A percentile compares a stretch with the other conserved stretches of the same genome.
phyloP scores from a whole-genome alignment of 1,284 basidiomycete genomes.

The Laetiporus sulphureus region DNA sequence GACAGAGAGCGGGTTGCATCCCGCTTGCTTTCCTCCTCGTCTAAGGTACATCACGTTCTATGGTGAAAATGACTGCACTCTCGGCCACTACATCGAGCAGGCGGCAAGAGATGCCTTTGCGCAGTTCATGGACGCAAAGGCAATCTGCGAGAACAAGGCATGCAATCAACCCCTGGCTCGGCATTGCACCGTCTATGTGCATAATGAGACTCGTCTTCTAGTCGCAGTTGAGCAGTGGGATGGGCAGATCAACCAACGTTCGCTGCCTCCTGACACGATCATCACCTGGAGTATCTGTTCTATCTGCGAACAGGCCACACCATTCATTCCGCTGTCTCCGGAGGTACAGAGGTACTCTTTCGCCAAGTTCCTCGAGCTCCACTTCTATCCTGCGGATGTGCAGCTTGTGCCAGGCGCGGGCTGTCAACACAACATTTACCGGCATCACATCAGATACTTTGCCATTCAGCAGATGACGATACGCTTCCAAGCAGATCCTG shows the following conservation, averaged over 20 bases:
- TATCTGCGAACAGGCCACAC: conserved; percentile 75
- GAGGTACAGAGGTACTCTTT: conserved; percentile 95
- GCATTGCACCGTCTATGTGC: conserved; percentile 87
- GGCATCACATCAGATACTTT: conserved; percentile 92
- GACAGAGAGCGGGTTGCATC: conserved; percentile 53
- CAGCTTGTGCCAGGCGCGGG: conserved; percentile 76
- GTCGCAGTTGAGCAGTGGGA: conserved; percentile 88
- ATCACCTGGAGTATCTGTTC: conserved; percentile 93
- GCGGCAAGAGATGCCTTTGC: conserved; percentile 65
- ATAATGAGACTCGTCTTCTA: conserved; percentile 80
- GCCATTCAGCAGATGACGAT: conserved; percentile 81
- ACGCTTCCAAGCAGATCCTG: conserved; percentile 83
- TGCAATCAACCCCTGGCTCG: conserved; percentile 79
- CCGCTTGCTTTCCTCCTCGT: conserved; percentile 65
- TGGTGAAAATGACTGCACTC: conserved; percentile 85
- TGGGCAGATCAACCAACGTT: conserved; percentile 55
- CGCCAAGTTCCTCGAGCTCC: conserved; percentile 87
- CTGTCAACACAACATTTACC: conserved; percentile 93
- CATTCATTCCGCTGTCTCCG: conserved; percentile 85
- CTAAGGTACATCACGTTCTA: conserved; percentile 85
- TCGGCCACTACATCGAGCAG: conserved; percentile 89
- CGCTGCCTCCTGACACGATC: conserved; percentile 64
- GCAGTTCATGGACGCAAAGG: conserved; percentile 64
- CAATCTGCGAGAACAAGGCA: conserved; percentile 74
- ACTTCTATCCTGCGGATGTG: conserved; percentile 86